Evolutionary conservation across 2,329 filamentous ascomycete genomes (phyloP).

Genomic region (Lachnellula subtilissima): DNA sequence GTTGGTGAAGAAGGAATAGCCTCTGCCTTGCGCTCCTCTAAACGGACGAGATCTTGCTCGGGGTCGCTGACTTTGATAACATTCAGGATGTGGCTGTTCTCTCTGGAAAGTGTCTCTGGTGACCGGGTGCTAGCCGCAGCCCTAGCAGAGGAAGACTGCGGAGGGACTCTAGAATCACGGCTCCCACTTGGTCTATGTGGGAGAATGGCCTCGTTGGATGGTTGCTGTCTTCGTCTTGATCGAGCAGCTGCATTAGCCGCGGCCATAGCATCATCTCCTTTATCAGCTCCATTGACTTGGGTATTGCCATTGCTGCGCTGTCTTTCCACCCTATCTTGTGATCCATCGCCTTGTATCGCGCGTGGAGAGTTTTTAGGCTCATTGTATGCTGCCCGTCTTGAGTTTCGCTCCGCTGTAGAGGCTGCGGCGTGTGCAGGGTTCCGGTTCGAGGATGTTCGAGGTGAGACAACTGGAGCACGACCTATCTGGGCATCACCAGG

Average conservation of each 20-base stretch:
- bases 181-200: constrained; percentile 37
- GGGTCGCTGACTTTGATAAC: constrained; percentile 73
- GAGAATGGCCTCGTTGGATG: constrained; percentile 38
- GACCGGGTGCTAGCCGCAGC: constrained; percentile 43
- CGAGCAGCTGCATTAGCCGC: constrained; percentile 29
- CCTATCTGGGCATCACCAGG: constrained; percentile 50
- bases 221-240: constrained; percentile 42
- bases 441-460: constrained; percentile 74
- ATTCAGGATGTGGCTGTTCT: constrained; percentile 75
- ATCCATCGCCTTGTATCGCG: constrained; percentile 20
- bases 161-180: constrained; percentile 35
- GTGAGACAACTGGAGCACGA: constrained; percentile 69
- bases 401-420: constrained; percentile 23
- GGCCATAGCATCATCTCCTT: constrained; percentile 27
- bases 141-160: constrained; percentile 33
- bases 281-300: constrained; percentile 39
- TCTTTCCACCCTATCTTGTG: constrained; percentile 21
- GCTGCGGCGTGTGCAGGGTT: constrained; percentile 34
- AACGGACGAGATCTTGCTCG: constrained; percentile 66
- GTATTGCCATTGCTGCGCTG: constrained; percentile 36
- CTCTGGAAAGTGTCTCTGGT: constrained; percentile 59
- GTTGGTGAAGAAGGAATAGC: constrained; percentile 42
- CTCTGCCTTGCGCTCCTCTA: constrained; percentile 64
- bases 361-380: constrained; percentile 24
- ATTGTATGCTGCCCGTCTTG: constrained; percentile 21